phyloP scores from a whole-genome alignment of 768 basidiomycete species.

The Collybiopsis luxurians region DNA sequence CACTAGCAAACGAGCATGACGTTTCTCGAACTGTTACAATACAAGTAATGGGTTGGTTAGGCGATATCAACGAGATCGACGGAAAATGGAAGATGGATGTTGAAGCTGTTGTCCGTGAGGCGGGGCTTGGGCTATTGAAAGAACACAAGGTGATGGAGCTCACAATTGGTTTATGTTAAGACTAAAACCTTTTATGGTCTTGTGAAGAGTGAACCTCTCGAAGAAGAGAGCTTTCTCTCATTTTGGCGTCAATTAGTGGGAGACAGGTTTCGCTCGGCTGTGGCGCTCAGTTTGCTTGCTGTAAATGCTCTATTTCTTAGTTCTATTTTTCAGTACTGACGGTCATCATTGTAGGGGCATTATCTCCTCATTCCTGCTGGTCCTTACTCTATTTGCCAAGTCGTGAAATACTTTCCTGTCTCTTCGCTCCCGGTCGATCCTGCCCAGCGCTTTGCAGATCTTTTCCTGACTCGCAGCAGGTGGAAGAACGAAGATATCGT shows the following conservation, averaged over 20 bases:
- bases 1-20: constrained; percentile 73
- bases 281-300: constrained; percentile 65
- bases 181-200: background rate
- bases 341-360: constrained; percentile 58
- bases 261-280: constrained; percentile 64
- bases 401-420: constrained; percentile 73
- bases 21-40: constrained; percentile 54
- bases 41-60: constrained; percentile 86
- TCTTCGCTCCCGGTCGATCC: constrained; percentile 76
- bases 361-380: constrained; percentile 50
- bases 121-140: constrained; percentile 75
- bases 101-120: constrained; percentile 59
- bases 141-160: constrained; percentile 46
- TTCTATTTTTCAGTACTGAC: background rate
- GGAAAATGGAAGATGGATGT: constrained; percentile 69
- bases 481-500: constrained; percentile 81
- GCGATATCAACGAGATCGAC: constrained; percentile 39
- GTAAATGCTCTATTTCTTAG: constrained; percentile 38
- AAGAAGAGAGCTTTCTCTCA: constrained; percentile 50
- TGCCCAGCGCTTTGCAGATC: constrained; percentile 76
- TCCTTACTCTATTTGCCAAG: constrained; percentile 24
- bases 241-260: constrained; percentile 78
- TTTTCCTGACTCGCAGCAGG: constrained; percentile 76
- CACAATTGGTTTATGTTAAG: background rate
- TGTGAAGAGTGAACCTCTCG: constrained; percentile 58